Evolutionary conservation across 208 protist genomes (phyloP).

Genomic region (Trichomonas vaginalis): DNA sequence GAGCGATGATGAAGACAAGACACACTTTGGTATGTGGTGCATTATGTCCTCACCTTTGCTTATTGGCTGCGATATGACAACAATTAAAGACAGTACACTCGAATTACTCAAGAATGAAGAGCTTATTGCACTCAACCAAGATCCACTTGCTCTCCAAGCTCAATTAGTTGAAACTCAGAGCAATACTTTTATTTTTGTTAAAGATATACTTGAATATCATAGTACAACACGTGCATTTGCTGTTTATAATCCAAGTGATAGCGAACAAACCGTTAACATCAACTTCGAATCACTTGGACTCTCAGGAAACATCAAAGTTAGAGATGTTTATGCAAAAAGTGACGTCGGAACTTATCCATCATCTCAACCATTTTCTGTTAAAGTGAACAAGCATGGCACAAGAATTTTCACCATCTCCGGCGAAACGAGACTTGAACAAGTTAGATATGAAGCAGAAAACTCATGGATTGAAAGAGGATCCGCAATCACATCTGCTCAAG

Average conservation of each 20-base stretch:
- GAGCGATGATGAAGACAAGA: not conserved
- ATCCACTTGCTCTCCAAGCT: not conserved
- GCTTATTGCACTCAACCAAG: constrained; percentile 6
- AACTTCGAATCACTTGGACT: not conserved
- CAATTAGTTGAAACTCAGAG: not conserved
- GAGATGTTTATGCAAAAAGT: not conserved
- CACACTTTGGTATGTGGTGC: not conserved
- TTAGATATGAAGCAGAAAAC: not conserved
- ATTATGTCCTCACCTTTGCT: not conserved
- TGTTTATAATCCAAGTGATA: not conserved
- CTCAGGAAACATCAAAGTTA: not conserved
- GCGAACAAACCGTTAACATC: not conserved
- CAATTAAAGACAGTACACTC: not conserved
- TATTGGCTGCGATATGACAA: not conserved
- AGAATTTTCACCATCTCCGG: not conserved
- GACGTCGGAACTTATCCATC: not conserved
- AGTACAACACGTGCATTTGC: not conserved
- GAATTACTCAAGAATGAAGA: not conserved
- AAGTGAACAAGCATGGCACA: not conserved
- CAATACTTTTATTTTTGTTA: not conserved
- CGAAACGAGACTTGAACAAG: not conserved
- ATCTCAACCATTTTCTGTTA: not conserved
- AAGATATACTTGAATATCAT: not conserved
- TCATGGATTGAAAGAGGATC: not conserved
- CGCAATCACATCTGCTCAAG: not conserved